These are phyloP conservation scores for Chlamydomonas reinhardtii DNA, from an alignment of 163 green algal genomes.

Conservation along the genomic window DNA sequence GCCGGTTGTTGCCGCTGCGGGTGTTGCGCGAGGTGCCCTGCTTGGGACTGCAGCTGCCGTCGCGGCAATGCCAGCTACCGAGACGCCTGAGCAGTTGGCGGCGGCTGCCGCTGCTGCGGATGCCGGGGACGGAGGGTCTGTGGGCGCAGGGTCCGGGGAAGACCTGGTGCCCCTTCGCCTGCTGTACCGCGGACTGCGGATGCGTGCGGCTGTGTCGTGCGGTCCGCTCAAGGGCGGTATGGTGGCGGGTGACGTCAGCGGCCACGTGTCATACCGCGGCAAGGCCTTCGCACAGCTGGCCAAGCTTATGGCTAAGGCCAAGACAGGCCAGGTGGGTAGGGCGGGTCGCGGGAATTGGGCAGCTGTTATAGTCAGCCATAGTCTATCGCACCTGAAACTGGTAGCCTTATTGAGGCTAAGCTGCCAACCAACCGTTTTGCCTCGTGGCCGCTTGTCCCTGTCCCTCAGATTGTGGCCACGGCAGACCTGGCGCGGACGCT, in stretches of 20 bases:
- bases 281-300: constrained; percentile 3
- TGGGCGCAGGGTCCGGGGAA: no score
- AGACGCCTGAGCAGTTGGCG: background rate
- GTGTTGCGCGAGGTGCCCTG: no score
- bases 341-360: background rate
- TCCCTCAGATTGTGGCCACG: constrained; percentile 9
- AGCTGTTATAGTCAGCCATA: no score
- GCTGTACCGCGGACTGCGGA: constrained; percentile 14
- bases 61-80: no score
- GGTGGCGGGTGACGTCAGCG: constrained; percentile 21
- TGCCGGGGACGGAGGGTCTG: background rate
- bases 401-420: no score
- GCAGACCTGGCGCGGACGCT: background rate
- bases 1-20: no score
- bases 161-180: background rate
- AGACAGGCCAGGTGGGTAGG: constrained; percentile 9
- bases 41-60: no score
- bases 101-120: background rate
- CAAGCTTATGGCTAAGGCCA: background rate
- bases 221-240: constrained; percentile 17
- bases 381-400: no score
- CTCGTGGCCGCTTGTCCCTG: background rate
- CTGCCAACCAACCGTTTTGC: background rate
- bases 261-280: constrained; percentile 30
- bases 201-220: background rate